Evolutionary conservation across 352 stramenopile genomes (phyloP), one percentile per base, ranked within the genome.

Genomic region (Globisporangium polare): DNA sequence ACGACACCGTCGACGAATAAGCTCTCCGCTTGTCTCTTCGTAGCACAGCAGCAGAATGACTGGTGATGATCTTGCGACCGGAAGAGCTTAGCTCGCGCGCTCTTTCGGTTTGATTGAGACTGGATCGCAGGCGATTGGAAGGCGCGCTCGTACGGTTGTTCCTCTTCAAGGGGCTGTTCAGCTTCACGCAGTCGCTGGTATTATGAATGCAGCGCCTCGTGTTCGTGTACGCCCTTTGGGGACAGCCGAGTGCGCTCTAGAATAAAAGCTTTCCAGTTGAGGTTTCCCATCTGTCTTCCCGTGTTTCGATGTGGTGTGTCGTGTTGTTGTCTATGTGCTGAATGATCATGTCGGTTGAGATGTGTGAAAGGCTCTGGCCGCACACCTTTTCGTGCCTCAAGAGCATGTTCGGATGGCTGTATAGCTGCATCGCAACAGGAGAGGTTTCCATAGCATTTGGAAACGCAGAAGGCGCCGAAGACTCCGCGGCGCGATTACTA

Each of bases 1-100:
- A 97, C 73, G 96, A 99, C 71, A 98, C 88, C 67, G 90, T 98
- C 58, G 89, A 98, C 67, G 89, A 91, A 71, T 95, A 92, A 94
- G 66, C 68, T 37, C 20, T 18, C 15, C 13, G 37, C 33, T 39
- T 39, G 22, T 27, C 22, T 37, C 20, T n/a, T 43, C 15, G 37
- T 43, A 43, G 20, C 33, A 24, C 31, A 20, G 47, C 31, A 20
- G 47, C 47, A 18, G 47, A 53, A n/a, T 26, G 47, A 53, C 29
- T 53, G 47, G 26, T 53, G 47, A 53, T 37, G 47, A 53, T 56
- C 37, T 43, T 47, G 24, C 26, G 53, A 51, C 39, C 18, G 35
- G 18, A 22, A 24, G 53, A 59, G 46, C 46, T 17, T 15, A 33
- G 33, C 13, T 33, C 24, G 12, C 46, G 27, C 13, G 46, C 46